phyloP scores from a whole-genome alignment of 306 rosid species.

The Lathyrus tuberosus region DNA sequence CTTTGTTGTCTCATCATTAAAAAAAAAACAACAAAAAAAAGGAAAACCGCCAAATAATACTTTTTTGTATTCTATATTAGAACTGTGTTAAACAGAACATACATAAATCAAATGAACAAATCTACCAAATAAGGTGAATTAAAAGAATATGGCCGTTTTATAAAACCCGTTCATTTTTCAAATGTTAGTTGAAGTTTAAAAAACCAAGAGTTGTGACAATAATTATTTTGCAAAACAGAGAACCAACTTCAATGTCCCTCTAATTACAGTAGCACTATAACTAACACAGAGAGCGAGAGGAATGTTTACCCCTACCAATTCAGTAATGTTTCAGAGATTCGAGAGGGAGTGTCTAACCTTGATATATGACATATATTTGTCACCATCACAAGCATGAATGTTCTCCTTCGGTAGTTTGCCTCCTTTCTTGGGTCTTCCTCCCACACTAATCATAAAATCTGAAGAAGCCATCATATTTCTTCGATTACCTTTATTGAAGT shows the following conservation, averaged over 20 bases:
- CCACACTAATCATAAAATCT: slow-evolving; percentile 48
- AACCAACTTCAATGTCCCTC: not conserved
- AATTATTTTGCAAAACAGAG: slow-evolving; percentile 12
- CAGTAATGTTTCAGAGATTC: slow-evolving; percentile 4
- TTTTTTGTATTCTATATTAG: not conserved
- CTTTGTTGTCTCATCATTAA: slow-evolving; percentile 22
- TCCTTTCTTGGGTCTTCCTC: slow-evolving; percentile 54
- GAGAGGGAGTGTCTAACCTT: slow-evolving; percentile 63
- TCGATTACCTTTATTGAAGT: slow-evolving; percentile 48
- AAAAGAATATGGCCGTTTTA: not conserved
- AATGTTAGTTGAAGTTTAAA: slow-evolving; percentile 3
- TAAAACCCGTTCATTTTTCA: not conserved
- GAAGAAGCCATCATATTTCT: slow-evolving; percentile 51
- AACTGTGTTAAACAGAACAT: not conserved
- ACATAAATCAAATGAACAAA: slow-evolving; percentile 3
- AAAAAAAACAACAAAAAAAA: not conserved
- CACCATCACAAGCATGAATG: slow-evolving; percentile 60
- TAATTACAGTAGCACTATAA: slow-evolving; percentile 26
- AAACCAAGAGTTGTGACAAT: not conserved
- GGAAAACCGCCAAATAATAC: not conserved
- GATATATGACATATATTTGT: slow-evolving; percentile 89
- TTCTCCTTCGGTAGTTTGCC: slow-evolving; percentile 56
- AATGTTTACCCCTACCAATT: slow-evolving; percentile 26
- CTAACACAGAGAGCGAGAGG: slow-evolving; percentile 20
- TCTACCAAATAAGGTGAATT: not conserved